phyloP scores from a whole-genome alignment of 805 yeast species.

The Hanseniaspora lindneri region DNA sequence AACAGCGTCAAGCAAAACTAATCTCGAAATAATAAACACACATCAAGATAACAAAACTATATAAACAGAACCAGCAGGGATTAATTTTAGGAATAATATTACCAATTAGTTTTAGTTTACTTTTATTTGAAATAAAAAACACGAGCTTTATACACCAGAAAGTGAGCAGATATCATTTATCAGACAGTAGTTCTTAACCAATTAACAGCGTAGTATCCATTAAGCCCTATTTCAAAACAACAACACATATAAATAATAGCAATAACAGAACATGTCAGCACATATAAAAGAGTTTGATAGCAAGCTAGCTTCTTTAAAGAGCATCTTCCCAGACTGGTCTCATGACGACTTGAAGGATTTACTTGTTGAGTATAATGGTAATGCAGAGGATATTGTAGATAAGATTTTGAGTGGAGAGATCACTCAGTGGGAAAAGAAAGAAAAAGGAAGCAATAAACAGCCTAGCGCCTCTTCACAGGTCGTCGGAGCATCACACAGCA shows the following conservation, averaged over 20 bases:
- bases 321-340: slow-evolving; percentile 92
- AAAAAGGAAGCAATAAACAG: slow-evolving; percentile 54
- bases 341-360: slow-evolving; percentile 68
- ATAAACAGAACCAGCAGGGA: background rate
- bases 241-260: background rate
- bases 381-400: slow-evolving; percentile 68
- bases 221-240: background rate
- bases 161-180: background rate
- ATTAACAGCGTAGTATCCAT: too few species aligned
- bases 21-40: too few species aligned
- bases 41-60: too few species aligned
- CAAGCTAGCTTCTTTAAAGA: slow-evolving; percentile 49
- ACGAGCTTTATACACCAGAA: background rate
- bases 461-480: slow-evolving; percentile 20
- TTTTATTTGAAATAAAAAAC: background rate
- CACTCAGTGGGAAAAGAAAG: slow-evolving; percentile 68
- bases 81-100: background rate
- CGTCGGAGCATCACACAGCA: slow-evolving; percentile 11
- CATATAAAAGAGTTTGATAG: slow-evolving; percentile 27
- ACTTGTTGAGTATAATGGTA: slow-evolving; percentile 56
- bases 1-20: background rate
- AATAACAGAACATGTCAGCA: slow-evolving; percentile 15
- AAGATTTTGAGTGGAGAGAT: slow-evolving; percentile 85
- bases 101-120: background rate
- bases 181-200: background rate